Conservation (phyloP, 2,329 filamentous ascomycete genomes). For the Colletotrichum sp. region DNA sequence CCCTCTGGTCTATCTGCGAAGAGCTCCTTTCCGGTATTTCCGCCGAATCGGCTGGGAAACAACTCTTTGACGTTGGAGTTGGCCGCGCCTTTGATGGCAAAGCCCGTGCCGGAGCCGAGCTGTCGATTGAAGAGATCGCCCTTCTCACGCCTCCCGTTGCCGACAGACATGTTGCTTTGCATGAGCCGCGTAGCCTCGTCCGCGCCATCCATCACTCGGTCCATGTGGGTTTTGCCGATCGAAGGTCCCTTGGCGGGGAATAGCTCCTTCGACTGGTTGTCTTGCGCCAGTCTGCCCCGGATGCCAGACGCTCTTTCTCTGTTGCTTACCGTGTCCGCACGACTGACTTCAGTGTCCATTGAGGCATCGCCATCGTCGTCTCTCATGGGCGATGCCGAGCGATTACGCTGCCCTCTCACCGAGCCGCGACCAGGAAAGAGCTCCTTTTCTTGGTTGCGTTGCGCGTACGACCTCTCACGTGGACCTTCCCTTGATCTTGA, state of each 20-base stretch:
- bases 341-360: constrained; percentile 33
- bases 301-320: constrained; percentile 37
- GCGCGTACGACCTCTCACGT: constrained; percentile 30
- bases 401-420: constrained; percentile 39
- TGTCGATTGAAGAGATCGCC: constrained; percentile 49
- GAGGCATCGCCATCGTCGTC: constrained; percentile 46
- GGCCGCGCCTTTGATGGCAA: constrained; percentile 72
- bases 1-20: constrained; percentile 67
- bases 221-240: constrained; percentile 42
- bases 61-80: constrained; percentile 63
- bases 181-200: constrained; percentile 30
- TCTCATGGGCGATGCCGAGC: constrained; percentile 58
- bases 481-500: constrained; percentile 28
- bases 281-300: constrained; percentile 33
- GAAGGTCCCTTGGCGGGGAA: constrained; percentile 39
- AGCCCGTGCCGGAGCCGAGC: constrained; percentile 51
- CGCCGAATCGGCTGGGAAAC: constrained; percentile 67
- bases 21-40: constrained; percentile 72
- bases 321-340: constrained; percentile 35
- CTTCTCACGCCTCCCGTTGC: constrained; percentile 41
- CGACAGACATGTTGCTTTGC: constrained; percentile 18
- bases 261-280: constrained; percentile 40
- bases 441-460: constrained; percentile 61
- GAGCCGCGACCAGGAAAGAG: constrained; percentile 58
- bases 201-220: constrained; percentile 23